phyloP scores from a whole-genome alignment of 495 filamentous ascomycete species.

The Talaromyces nanjingensis region DNA sequence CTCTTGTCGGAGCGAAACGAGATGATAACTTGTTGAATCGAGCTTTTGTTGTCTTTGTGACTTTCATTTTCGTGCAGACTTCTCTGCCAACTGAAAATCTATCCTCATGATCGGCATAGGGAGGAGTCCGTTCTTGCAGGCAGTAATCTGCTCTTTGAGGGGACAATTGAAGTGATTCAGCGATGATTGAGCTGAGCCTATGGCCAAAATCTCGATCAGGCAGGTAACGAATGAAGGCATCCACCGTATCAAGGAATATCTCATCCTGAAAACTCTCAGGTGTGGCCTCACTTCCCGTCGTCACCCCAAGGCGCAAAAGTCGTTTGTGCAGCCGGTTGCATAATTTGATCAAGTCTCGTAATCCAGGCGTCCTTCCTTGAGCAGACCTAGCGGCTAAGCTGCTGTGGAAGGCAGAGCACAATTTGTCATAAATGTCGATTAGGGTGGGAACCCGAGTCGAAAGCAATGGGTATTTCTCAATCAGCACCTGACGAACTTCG shows the following conservation, averaged over 20 bases:
- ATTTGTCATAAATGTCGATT: slow-evolving; percentile 65
- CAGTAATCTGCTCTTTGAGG: slow-evolving; percentile 68
- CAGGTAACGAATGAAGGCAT: slow-evolving; percentile 78
- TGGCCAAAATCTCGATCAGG: slow-evolving; percentile 56
- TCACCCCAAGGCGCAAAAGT: slow-evolving; percentile 50
- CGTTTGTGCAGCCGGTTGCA: slow-evolving; percentile 64
- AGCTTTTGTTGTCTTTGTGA: slow-evolving; percentile 5
- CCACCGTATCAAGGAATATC: slow-evolving; percentile 84
- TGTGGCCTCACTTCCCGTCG: slow-evolving; percentile 67
- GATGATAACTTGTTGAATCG: slow-evolving; percentile 28
- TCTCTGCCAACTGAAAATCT: slow-evolving; percentile 63
- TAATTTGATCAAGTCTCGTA: slow-evolving; percentile 86
- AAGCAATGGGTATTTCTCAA: slow-evolving; percentile 60
- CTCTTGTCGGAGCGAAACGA: slow-evolving; percentile 39
- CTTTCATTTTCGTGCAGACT: slow-evolving; percentile 31
- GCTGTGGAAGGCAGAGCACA: slow-evolving; percentile 48
- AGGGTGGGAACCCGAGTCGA: slow-evolving; percentile 60
- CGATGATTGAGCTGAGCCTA: slow-evolving; percentile 59
- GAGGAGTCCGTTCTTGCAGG: slow-evolving; percentile 59
- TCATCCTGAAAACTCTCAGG: slow-evolving; percentile 65
- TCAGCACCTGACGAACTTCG: slow-evolving; percentile 70
- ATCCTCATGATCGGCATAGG: slow-evolving; percentile 49
- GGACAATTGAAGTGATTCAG: slow-evolving; percentile 78
- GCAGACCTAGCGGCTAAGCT: slow-evolving; percentile 39
- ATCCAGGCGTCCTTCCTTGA: slow-evolving; percentile 47